These are phyloP conservation scores for Diaporthe eres DNA, from an alignment of 2,329 filamentous ascomycete genomes.

Conservation along the genomic window DNA sequence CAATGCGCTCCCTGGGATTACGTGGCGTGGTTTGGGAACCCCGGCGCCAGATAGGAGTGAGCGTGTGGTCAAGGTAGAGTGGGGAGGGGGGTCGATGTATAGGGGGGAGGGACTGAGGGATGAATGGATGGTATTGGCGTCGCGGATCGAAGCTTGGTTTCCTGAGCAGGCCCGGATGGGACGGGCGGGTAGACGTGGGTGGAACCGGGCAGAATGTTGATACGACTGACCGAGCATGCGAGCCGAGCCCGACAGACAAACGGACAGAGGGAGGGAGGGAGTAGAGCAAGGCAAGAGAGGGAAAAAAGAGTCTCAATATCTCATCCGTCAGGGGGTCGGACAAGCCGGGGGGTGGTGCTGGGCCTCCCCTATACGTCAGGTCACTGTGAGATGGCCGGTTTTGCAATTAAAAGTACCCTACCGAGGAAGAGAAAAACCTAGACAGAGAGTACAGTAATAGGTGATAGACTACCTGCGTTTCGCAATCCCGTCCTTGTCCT, in stretches of 20 bases:
- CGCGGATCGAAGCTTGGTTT: slow-evolving; percentile 22
- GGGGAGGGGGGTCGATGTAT: neutral
- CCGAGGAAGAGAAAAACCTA: neutral
- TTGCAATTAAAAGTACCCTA: slow-evolving; percentile 19
- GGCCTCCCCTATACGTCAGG: neutral
- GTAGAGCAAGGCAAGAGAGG: neutral
- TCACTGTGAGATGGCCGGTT: neutral
- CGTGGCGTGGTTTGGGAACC: slow-evolving; percentile 30
- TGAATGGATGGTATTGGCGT: slow-evolving; percentile 16
- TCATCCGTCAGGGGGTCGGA: slow-evolving; percentile 10
- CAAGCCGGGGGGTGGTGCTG: neutral
- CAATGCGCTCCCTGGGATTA: slow-evolving; percentile 28
- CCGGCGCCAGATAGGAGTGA: slow-evolving; percentile 12
- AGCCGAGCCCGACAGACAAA: neutral
- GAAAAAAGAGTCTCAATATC: neutral
- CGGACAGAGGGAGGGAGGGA: neutral
- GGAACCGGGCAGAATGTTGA: neutral
- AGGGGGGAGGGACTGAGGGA: neutral
- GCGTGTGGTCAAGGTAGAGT: neutral
- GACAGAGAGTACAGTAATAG: neutral
- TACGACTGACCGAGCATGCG: neutral
- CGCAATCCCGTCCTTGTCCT: slow-evolving; percentile 14
- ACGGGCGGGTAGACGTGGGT: neutral
- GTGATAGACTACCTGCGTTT: slow-evolving; percentile 2
- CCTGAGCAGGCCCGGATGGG: neutral